Evolutionary conservation across 768 basidiomycete species (phyloP).

Genomic region (Chalciporus sphaerocephalus): DNA sequence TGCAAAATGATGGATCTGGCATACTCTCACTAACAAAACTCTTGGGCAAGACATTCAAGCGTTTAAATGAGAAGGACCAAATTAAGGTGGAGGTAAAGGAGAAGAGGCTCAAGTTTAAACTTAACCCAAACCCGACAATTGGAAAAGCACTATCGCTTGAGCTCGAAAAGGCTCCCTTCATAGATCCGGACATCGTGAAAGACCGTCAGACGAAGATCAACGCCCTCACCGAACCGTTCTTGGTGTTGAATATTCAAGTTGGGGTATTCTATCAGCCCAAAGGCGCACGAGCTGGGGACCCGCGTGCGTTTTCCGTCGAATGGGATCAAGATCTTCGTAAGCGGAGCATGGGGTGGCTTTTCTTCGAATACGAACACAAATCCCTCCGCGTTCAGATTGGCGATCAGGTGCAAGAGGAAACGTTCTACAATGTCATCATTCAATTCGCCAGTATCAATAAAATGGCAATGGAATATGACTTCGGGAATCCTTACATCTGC

Average conservation of each 20-base stretch:
- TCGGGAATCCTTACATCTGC: slow-evolving; percentile 60
- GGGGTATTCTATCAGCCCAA: slow-evolving; percentile 40
- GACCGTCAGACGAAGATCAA: slow-evolving; percentile 42
- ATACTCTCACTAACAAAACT: slow-evolving; percentile 25
- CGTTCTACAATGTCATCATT: slow-evolving; percentile 49
- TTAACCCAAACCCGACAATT: slow-evolving; percentile 4
- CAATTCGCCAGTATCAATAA: slow-evolving; percentile 55
- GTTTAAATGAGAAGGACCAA: slow-evolving; percentile 35
- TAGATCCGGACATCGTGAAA: slow-evolving; percentile 51
- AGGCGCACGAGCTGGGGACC: slow-evolving; percentile 24
- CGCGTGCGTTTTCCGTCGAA: slow-evolving; percentile 65
- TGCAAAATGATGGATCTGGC: slow-evolving; percentile 55
- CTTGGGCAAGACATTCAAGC: slow-evolving; percentile 45
- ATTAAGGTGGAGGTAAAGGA: slow-evolving; percentile 38
- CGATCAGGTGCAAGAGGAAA: slow-evolving; percentile 47
- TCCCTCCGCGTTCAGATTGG: slow-evolving; percentile 62
- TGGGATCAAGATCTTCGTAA: slow-evolving; percentile 52
- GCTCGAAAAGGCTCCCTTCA: slow-evolving; percentile 52
- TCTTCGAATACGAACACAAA: slow-evolving; percentile 68
- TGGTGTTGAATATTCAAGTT: slow-evolving; percentile 62
- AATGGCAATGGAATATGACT: slow-evolving; percentile 58
- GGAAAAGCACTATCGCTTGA: slow-evolving; percentile 25
- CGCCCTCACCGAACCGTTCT: slow-evolving; percentile 45
- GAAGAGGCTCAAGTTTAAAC: slow-evolving; percentile 36
- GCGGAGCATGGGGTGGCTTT: slow-evolving; percentile 48